These are phyloP conservation scores for Chytriomyces confervae DNA, from an alignment of 192 early-diverging fungal genomes.

Conservation along the genomic window DNA sequence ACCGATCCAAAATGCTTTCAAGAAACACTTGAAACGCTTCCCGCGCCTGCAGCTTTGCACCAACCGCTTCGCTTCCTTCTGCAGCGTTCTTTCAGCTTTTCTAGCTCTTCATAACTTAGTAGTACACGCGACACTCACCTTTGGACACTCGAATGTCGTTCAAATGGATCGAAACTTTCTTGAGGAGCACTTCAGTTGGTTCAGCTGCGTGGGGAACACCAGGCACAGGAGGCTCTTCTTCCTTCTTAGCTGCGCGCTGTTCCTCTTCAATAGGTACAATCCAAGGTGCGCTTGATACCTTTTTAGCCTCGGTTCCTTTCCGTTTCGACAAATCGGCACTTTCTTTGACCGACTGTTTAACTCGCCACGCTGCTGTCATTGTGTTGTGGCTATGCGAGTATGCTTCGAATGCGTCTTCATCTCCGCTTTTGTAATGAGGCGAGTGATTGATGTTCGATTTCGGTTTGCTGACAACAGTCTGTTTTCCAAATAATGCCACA, in stretches of 20 bases:
- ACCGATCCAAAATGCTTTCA: slow-evolving; percentile 27
- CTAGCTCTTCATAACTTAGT: no score
- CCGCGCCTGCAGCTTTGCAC: slow-evolving; percentile 27
- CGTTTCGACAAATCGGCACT: not conserved
- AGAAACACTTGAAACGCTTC: slow-evolving; percentile 39
- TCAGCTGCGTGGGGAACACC: not conserved
- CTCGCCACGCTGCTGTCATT: not conserved
- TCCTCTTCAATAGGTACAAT: not conserved
- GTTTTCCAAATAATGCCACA: slow-evolving; percentile 30
- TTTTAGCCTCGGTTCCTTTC: not conserved
- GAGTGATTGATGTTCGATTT: not conserved
- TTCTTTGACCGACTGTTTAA: slow-evolving; percentile 1
- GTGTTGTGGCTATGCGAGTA: not conserved
- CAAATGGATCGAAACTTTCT: not conserved
- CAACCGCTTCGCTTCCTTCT: not conserved
- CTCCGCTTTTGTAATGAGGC: not conserved
- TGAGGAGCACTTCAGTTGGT: not conserved
- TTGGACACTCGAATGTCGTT: not conserved
- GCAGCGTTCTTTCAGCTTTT: not conserved
- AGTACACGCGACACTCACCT: not conserved
- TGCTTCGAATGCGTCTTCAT: not conserved
- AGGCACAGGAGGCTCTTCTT: slow-evolving; percentile 7
- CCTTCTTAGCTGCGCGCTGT: not conserved
- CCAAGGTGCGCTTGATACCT: slow-evolving; percentile 30
- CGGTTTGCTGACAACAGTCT: not conserved